Base-by-base conservation (phyloP, 2,329 filamentous ascomycete genomes). In the Bipolaris bicolor region DNA sequence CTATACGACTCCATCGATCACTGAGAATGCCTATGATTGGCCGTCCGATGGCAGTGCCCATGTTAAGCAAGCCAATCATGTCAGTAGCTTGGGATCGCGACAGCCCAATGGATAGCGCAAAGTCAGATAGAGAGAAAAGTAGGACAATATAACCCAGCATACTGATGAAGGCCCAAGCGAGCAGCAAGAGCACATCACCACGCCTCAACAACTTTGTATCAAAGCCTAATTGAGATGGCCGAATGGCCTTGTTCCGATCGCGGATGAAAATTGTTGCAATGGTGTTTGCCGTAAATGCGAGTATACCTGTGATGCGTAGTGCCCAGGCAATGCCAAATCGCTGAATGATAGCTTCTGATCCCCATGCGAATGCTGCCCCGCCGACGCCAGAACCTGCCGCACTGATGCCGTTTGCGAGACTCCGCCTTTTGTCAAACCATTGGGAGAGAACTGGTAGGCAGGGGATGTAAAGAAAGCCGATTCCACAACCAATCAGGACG, bases 101-200 rank as follows among this genome's bases (percentile, higher is more conserved):
- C 1, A 83, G 62, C 0, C 79, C 79, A 15, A 82, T 76, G 9
- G 74, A 79, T 9, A 73, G 61, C 1, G 78, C 80, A 61, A 80
- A 84, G 54, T 80, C 78, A 0, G 80, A 76, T n/a, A 84, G 59
- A 9, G 76, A 80, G 62, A 77, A 82, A 1, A 83, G 65, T n/a
- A 83, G 59, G 1, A 75, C 72, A 52, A 82, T 78, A 55, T 83
- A 83, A 1, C 81, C 81, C 1, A 83, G 64, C 67, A 83, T 77
- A 51, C 72, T 79, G 20, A 77, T 68, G 52, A 83, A 81, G 7
- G 71, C 76, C 77, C 79, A 82, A 0, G 59, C 57, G 3, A 79
- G 68, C 31, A 81, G 62, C 3, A 81, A 60, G 3, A 76, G 15
- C 0, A 78, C 75, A 2, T 74, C 68, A 16, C 73, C 68, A 10